Conservation (phyloP, 2,329 filamentous ascomycete species). For the Shiraia sp. region DNA sequence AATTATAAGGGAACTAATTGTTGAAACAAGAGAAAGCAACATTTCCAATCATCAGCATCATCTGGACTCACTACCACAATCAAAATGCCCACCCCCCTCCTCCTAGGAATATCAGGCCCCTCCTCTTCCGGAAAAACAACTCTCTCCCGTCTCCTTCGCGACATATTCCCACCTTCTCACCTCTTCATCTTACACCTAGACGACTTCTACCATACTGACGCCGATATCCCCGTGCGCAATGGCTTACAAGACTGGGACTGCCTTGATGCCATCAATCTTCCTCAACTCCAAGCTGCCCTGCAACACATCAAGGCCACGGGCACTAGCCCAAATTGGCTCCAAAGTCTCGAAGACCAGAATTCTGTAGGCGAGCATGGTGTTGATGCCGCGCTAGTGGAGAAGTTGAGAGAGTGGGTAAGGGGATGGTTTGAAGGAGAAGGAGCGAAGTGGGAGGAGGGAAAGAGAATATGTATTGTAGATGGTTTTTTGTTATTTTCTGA, state of each 20-base stretch:
- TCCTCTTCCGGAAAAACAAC: slow-evolving; percentile 97
- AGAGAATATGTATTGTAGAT: slow-evolving; percentile 69
- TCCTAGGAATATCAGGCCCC: slow-evolving; percentile 84
- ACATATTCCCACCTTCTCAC: slow-evolving; percentile 67
- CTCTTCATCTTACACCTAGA: slow-evolving; percentile 89
- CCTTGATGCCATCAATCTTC: slow-evolving; percentile 73
- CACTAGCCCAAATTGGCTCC: slow-evolving; percentile 53
- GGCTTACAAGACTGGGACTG: slow-evolving; percentile 89
- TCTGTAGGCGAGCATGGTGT: slow-evolving; percentile 50
- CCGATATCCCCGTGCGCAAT: slow-evolving; percentile 60
- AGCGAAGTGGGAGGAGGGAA: slow-evolving; percentile 16
- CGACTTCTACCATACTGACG: slow-evolving; percentile 88
- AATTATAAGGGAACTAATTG: no score
- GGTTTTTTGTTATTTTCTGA: slow-evolving; percentile 83
- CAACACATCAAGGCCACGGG: slow-evolving; percentile 71
- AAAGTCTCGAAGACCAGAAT: slow-evolving; percentile 64
- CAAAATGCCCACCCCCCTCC: slow-evolving; percentile 48
- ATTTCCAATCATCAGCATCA: no score
- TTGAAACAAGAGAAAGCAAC: no score
- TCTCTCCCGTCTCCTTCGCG: slow-evolving; percentile 78
- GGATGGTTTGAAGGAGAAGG: slow-evolving; percentile 10
- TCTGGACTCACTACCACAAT: background rate
- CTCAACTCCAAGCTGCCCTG: slow-evolving; percentile 68
- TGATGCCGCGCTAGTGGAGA: slow-evolving; percentile 38
- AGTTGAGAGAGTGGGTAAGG: slow-evolving; percentile 29